A percentile compares a stretch with the other conserved stretches of the same genome.
Conservation (phyloP, 345 rosid species). For the Cochlearia excelsa region DNA sequence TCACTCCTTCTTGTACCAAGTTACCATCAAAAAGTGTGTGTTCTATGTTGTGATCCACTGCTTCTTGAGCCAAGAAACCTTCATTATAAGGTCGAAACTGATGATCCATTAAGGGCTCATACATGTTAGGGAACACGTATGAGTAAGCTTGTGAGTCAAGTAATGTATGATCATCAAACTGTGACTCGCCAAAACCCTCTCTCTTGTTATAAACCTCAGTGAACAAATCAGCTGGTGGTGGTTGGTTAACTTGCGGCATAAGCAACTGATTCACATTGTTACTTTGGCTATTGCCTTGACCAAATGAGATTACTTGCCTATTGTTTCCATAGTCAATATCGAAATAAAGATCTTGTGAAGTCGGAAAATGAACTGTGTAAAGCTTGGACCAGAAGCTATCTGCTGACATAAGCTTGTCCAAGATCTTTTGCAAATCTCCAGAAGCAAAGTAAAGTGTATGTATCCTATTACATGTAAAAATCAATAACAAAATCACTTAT, state of each 20-base stretch:
- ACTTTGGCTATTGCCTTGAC: background rate
- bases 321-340: background rate
- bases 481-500: no score
- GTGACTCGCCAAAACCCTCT: background rate
- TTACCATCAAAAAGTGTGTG: background rate
- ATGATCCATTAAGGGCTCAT: background rate
- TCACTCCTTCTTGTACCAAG: background rate
- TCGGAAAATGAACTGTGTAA: constrained; percentile 37
- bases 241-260: background rate
- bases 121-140: background rate
- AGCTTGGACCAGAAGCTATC: constrained; percentile 32
- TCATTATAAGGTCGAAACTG: background rate
- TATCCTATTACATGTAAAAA: constrained; percentile 35
- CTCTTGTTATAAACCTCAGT: background rate
- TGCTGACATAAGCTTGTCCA: constrained; percentile 43
- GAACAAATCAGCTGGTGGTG: background rate
- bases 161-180: background rate
- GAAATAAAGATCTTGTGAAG: constrained; percentile 30
- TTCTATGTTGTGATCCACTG: background rate
- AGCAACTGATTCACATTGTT: background rate
- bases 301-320: background rate
- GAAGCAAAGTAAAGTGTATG: constrained; percentile 48
- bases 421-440: constrained; percentile 42
- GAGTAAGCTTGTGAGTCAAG: background rate
- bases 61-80: background rate